Base-by-base conservation (phyloP, 1,284 basidiomycete species). In the Trametes sp. region DNA sequence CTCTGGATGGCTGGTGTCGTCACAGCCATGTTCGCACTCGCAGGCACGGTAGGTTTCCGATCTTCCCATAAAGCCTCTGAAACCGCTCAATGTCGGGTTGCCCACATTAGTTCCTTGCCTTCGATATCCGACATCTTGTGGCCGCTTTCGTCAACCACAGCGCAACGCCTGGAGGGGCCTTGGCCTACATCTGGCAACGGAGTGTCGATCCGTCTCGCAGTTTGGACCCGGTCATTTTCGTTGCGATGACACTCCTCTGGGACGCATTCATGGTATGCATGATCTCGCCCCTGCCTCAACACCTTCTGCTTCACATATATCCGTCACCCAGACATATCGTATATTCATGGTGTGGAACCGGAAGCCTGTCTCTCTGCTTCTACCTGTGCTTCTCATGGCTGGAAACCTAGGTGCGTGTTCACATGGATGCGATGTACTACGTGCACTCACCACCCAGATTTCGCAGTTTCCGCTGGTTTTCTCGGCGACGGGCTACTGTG, bases 291-390 rank as follows among this genome's bases (percentile, higher is more conserved):
- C n/a, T n/a, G n/a, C n/a, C n/a, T n/a, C n/a, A n/a, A n/a, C n/a
- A n/a, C n/a, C n/a, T n/a, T n/a, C n/a, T n/a, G n/a, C n/a, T n/a
- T n/a, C n/a, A n/a, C n/a, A n/a, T n/a, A n/a, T n/a, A n/a, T n/a
- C n/a, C n/a, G n/a, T n/a, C 21, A 24, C 42, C 5, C 6, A 59
- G 58, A 54, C 41, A 2, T 59, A 59, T 19, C 58, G 58, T 10
- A 45, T 54, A 19, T 59, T 31, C 31, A 35, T 59, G 1, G 51
- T 59, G n/a, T 59, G 58, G 58, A 48, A 33, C 14, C 58, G 58
- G 38, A 45, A 59, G 23, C 9, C 24, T 13, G 8, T 51, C 41
- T 42, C 50, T 2, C 10, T 59, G 19, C 33, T 48, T 9, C 11
- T 48, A 19, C 58, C 58, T 10, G 4, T 35, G n/a, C 6, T 51